Base-by-base conservation (phyloP, 805 yeast genomes). In the Cyberlindnera subsufficiens region DNA sequence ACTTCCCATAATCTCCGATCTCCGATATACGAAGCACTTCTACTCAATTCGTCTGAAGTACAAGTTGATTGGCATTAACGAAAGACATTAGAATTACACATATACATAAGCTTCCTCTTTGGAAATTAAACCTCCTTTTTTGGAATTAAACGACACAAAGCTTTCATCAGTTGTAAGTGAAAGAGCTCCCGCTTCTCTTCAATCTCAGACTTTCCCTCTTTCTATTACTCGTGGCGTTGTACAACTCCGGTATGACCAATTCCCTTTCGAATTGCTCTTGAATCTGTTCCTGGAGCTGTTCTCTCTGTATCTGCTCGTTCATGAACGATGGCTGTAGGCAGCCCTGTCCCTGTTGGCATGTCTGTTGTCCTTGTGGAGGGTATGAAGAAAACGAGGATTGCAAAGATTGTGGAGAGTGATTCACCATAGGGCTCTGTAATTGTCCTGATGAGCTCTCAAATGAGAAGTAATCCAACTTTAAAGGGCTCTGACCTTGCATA, bases 191-290 rank as follows among this genome's bases (percentile, higher is more conserved):
- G n/a, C 54, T 40, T 53, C 79, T 68, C 54, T 75, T 75, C 52
- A 74, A 55, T 44, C 74, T 70, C 47, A 75, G 54, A 49, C 75
- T 68, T 47, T 75, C 79, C 50, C 80, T 68, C 55, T 75, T 75
- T 46, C 80, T 63, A 47, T 70, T 71, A 22, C 74, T 68, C 2
- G 78, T 75, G 25, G 67, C 72, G 47, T 74, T 74, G 51, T 52
- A 59, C 34, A 62, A 43, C 19, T 53, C 61, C 18, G 59, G 59
- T 14, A 54, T 43, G 30, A 46, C 40, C 10, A 45, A 47, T n/a
- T 50, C 54, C 18, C 42, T 42, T 32, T 38, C 37, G 29, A 43
- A 30, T 25, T 49, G 52, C n/a, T 27, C 32, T 38, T 44, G 47
- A 10, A 44, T 17, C 30, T 43, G 51, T 19, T 42, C 37, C 7